Evolutionary conservation across 768 basidiomycete genomes (phyloP).

Genomic region (Coprinopsis sp.): DNA sequence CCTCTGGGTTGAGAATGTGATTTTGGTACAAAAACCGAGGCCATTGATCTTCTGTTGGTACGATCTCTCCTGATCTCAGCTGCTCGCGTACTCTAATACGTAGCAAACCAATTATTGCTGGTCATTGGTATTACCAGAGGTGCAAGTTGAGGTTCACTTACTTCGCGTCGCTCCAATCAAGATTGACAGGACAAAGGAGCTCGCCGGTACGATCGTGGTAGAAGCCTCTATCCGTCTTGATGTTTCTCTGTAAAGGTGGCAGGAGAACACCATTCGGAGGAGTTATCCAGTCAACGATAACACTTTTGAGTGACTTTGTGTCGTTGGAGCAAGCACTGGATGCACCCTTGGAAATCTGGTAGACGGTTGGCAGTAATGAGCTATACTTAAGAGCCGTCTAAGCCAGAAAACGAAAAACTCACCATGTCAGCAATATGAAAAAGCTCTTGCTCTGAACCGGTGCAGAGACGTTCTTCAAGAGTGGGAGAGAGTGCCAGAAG

Average conservation of each 20-base stretch:
- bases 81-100: neutral
- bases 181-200: neutral
- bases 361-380: neutral
- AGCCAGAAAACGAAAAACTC: too few species aligned
- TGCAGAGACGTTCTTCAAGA: neutral
- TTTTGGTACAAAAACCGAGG: neutral
- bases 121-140: too few species aligned
- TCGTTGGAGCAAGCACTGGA: neutral
- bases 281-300: neutral
- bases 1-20: neutral
- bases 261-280: neutral
- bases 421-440: slow-evolving; percentile 1
- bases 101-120: neutral
- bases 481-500: neutral
- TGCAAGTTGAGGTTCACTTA: neutral
- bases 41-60: neutral
- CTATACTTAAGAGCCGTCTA: too few species aligned
- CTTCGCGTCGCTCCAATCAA: neutral
- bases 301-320: neutral
- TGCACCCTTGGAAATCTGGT: neutral
- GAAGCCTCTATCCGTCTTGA: neutral
- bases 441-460: neutral
- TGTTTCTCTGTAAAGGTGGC: neutral
- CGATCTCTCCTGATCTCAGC: neutral
- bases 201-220: neutral